phyloP scores from a whole-genome alignment of 2,329 filamentous ascomycete species.

The Diaporthe sp. region DNA sequence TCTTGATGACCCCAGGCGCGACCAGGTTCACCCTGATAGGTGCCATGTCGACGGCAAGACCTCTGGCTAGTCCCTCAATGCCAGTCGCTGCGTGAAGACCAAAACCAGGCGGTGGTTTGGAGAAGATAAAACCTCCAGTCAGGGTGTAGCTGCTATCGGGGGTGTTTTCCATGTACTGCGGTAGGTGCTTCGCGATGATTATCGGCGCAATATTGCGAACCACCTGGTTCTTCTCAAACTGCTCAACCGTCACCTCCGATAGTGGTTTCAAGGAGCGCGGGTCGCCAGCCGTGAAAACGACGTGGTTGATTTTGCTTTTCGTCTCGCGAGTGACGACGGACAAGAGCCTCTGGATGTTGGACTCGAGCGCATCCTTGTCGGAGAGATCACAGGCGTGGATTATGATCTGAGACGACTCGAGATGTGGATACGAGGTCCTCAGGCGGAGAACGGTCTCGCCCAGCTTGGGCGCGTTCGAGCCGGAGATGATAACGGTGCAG shows the following conservation, averaged over 20 bases:
- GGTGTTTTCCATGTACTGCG: not conserved
- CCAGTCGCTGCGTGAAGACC: not conserved
- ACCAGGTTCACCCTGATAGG: conserved; percentile 11
- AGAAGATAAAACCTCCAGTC: conserved; percentile 6
- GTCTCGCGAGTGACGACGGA: conserved; percentile 42
- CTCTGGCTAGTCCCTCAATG: not conserved
- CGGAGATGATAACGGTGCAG: conserved; percentile 62
- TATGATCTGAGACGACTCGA: not conserved
- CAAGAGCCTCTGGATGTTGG: conserved; percentile 53
- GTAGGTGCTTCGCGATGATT: conserved; percentile 7
- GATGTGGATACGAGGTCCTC: conserved; percentile 6
- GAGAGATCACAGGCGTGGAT: conserved; percentile 10
- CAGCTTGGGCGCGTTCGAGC: conserved; percentile 54
- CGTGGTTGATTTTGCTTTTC: conserved; percentile 60
- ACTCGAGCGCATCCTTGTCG: conserved; percentile 6
- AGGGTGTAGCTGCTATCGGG: conserved; percentile 6
- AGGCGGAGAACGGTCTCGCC: conserved; percentile 50
- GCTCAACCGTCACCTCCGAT: conserved; percentile 8
- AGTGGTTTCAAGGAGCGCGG: not conserved
- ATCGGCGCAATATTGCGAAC: conserved; percentile 15
- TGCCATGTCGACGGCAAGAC: conserved; percentile 8
- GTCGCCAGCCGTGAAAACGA: conserved; percentile 66
- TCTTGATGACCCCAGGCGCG: conserved; percentile 19
- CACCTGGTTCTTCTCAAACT: conserved; percentile 26
- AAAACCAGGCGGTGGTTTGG: conserved; percentile 6